Evolutionary conservation across 2,329 filamentous ascomycete species (phyloP).

Genomic region (Diaporthe ampelina): DNA sequence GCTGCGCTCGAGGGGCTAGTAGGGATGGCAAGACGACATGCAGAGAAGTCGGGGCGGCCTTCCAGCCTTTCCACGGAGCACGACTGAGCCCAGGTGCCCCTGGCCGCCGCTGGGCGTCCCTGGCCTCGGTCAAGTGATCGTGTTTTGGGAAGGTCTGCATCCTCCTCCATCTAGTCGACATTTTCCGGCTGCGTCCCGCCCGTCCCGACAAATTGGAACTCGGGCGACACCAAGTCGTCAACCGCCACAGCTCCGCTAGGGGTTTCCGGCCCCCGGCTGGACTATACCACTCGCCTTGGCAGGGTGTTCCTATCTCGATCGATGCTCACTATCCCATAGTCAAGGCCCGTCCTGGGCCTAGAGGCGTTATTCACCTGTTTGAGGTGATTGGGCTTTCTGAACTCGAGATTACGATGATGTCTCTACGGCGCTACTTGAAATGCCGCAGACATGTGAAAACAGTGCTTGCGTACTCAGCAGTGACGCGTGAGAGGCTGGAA

Average conservation of each 20-base stretch:
- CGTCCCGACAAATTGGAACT: conserved; percentile 30
- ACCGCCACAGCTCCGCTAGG: not conserved
- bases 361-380: not conserved
- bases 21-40: not conserved
- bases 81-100: not conserved
- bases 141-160: conserved; percentile 16
- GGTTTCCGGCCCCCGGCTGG: conserved; percentile 5
- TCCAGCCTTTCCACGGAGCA: not conserved
- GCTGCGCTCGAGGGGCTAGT: not conserved
- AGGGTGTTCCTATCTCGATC: conserved; percentile 12
- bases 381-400: not conserved
- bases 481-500: conserved; percentile 1
- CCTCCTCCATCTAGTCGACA: not conserved
- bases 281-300: not conserved
- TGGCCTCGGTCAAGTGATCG: conserved; percentile 5
- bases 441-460: conserved; percentile 11
- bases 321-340: not conserved
- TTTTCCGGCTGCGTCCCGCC: conserved; percentile 17
- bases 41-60: not conserved
- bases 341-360: not conserved
- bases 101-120: conserved; percentile 8
- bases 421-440: not conserved
- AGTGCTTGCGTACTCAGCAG: not conserved
- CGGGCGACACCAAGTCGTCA: not conserved
- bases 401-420: not conserved